Evolutionary conservation across 2,329 filamentous ascomycete genomes (phyloP).

Genomic region (Fusarium multiceps): DNA sequence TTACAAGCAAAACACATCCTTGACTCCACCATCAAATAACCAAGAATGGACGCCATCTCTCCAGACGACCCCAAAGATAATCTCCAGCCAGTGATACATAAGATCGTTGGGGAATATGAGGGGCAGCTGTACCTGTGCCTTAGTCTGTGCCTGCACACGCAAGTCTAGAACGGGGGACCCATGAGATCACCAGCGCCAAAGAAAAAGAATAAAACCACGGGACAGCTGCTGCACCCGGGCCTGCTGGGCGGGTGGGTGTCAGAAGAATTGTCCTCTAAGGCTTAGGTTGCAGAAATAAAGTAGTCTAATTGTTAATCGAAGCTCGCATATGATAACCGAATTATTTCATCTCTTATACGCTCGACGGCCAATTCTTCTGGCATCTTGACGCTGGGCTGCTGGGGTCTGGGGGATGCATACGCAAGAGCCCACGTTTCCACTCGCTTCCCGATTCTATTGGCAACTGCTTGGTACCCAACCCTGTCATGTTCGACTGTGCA

Average conservation of each 20-base stretch:
- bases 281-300: neutral
- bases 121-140: slow-evolving; percentile 14
- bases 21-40: neutral
- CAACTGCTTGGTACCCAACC: neutral
- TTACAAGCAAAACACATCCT: neutral
- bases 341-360: neutral
- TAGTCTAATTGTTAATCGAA: neutral
- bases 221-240: slow-evolving; percentile 11
- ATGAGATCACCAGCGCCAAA: slow-evolving; percentile 31
- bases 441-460: slow-evolving; percentile 18
- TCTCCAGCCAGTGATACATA: slow-evolving; percentile 31
- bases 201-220: slow-evolving; percentile 12
- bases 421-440: slow-evolving; percentile 27
- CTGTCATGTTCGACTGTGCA: slow-evolving; percentile 21
- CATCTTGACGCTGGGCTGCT: neutral
- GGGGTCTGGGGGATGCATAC: slow-evolving; percentile 17
- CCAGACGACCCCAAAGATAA: slow-evolving; percentile 16
- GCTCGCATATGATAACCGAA: neutral
- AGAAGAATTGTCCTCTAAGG: neutral
- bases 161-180: slow-evolving; percentile 25
- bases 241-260: neutral
- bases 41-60: slow-evolving; percentile 16
- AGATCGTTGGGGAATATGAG: slow-evolving; percentile 32
- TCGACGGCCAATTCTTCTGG: neutral
- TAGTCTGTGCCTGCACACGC: slow-evolving; percentile 17